These are phyloP conservation scores for Zygosaccharomyces rouxii DNA, from an alignment of 805 yeast genomes.

Conservation along the genomic window DNA sequence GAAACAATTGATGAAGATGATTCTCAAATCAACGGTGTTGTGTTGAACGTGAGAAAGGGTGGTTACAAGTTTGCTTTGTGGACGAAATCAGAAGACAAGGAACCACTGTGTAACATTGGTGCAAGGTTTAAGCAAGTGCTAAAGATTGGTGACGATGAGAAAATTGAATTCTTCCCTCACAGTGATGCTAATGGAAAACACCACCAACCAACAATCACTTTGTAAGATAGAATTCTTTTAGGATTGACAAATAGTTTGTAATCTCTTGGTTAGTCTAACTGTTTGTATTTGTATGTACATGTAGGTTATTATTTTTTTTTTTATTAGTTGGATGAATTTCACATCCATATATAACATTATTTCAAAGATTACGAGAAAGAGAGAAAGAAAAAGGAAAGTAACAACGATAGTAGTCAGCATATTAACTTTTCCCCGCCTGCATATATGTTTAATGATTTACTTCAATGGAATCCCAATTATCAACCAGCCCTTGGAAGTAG, in stretches of 20 bases:
- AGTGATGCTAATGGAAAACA: conserved; percentile 33
- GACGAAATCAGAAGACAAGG: conserved; percentile 74
- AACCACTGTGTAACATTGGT: conserved; percentile 71
- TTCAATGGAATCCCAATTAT: conserved; percentile 11
- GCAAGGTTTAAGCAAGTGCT: conserved; percentile 81
- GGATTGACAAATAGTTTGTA: conserved; percentile 5
- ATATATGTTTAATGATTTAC: background rate
- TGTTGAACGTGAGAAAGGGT: conserved; percentile 78
- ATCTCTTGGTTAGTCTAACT: background rate
- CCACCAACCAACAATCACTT: conserved; percentile 33
- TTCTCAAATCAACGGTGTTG: conserved; percentile 90
- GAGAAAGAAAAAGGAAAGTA: no score
- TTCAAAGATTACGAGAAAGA: background rate
- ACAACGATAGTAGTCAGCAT: no score
- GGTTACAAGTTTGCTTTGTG: conserved; percentile 85
- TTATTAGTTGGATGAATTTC: background rate
- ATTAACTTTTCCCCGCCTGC: background rate
- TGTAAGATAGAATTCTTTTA: conserved; percentile 25
- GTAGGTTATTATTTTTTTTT: conserved; percentile 8
- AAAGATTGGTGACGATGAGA: conserved; percentile 66
- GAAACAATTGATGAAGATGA: conserved; percentile 85
- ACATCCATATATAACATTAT: background rate
- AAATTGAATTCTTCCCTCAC: conserved; percentile 62
- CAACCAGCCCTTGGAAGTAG: conserved; percentile 47
- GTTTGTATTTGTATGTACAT: conserved; percentile 7